A percentile compares a stretch with the other conserved stretches of the same genome.
Conservation (phyloP, 345 rosid species). For the Populus davidiana region DNA sequence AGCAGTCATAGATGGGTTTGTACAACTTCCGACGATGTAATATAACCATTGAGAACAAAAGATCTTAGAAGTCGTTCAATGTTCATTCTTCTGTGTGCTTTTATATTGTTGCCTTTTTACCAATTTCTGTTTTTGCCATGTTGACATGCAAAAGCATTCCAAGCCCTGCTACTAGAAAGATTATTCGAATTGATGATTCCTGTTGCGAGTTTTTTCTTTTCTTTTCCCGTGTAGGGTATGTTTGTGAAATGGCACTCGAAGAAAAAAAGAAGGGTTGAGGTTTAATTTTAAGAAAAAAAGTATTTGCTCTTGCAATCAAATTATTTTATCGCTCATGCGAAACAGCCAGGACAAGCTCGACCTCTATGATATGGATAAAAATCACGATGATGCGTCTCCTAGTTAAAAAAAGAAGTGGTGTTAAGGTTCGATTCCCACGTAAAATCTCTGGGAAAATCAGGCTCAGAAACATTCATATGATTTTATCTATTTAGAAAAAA, state of each 20-base stretch:
- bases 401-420: too few species aligned
- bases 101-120: neutral
- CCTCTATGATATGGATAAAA: neutral
- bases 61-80: slow-evolving; percentile 1
- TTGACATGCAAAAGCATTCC: neutral
- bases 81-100: neutral
- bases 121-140: neutral
- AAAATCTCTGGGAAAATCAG: neutral
- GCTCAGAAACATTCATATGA: neutral
- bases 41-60: slow-evolving; percentile 20
- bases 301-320: neutral
- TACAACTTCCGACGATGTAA: slow-evolving; percentile 30
- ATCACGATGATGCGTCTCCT: neutral
- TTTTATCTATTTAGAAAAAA: too few species aligned
- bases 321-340: too few species aligned
- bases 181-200: too few species aligned
- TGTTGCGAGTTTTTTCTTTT: too few species aligned
- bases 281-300: too few species aligned
- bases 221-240: too few species aligned
- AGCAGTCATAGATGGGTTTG: slow-evolving; percentile 19
- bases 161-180: too few species aligned
- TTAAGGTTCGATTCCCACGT: neutral
- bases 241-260: too few species aligned
- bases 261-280: too few species aligned
- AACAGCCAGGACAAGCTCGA: neutral